Evolutionary conservation across 352 stramenopile genomes (phyloP).

Genomic region (Phytophthora hybrid): DNA sequence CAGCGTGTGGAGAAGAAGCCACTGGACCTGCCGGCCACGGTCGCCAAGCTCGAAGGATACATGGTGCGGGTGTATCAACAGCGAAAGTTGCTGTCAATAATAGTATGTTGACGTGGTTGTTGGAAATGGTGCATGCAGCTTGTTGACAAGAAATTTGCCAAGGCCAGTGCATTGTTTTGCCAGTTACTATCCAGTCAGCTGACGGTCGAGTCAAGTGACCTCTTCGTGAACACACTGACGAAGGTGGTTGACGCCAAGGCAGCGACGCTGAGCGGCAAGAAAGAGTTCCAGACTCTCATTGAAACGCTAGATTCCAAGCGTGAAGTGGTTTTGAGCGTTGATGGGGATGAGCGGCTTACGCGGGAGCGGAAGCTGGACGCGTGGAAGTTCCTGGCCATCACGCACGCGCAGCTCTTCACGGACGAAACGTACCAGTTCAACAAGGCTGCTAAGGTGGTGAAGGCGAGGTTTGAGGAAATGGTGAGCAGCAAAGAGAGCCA

Average conservation of each 20-base stretch:
- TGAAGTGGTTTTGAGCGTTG: slow-evolving; percentile 32
- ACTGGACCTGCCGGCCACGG: slow-evolving; percentile 48
- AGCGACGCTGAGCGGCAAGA: slow-evolving; percentile 53
- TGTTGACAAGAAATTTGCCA: slow-evolving; percentile 80
- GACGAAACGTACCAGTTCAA: slow-evolving; percentile 87
- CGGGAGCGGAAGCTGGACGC: slow-evolving; percentile 37
- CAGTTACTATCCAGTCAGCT: slow-evolving; percentile 60
- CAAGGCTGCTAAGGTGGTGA: slow-evolving; percentile 70
- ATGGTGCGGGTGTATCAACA: slow-evolving; percentile 39
- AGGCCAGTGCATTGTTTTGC: slow-evolving; percentile 66
- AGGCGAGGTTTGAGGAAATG: slow-evolving; percentile 57
- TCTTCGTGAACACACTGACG: slow-evolving; percentile 61
- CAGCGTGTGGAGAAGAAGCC: slow-evolving; percentile 37
- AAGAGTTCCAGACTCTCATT: slow-evolving; percentile 63
- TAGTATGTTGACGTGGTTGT: background rate
- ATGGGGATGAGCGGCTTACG: slow-evolving; percentile 4
- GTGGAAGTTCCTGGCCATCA: slow-evolving; percentile 70
- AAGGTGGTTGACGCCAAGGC: slow-evolving; percentile 58
- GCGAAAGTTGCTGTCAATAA: background rate
- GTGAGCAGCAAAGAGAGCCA: slow-evolving; percentile 17
- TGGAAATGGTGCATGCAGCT: slow-evolving; percentile 39
- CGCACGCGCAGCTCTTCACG: slow-evolving; percentile 75
- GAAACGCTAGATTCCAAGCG: slow-evolving; percentile 50
- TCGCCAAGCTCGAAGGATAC: slow-evolving; percentile 72
- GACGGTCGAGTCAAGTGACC: slow-evolving; percentile 36